Evolutionary conservation across 805 yeast species (phyloP).

Genomic region (Pichia paraexigua): DNA sequence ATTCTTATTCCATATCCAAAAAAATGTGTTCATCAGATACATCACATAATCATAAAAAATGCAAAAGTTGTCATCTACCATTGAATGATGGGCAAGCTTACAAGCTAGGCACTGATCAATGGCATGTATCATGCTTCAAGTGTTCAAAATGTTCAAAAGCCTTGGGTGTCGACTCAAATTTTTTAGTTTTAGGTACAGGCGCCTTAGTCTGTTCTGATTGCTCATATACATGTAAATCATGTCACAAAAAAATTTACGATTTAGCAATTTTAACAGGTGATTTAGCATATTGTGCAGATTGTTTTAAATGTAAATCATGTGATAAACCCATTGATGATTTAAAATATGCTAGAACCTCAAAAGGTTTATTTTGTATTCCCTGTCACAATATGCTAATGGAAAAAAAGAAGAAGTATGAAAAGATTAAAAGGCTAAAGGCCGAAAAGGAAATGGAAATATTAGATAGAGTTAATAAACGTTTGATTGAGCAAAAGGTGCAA

Average conservation of each 20-base stretch:
- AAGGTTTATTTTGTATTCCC: constrained; percentile 85
- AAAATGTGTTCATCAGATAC: constrained; percentile 7
- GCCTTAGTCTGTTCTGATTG: constrained; percentile 84
- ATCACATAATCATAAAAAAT: constrained; percentile 15
- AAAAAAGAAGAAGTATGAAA: constrained; percentile 59
- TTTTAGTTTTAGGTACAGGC: constrained; percentile 89
- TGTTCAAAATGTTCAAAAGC: constrained; percentile 78
- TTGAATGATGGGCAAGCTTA: constrained; percentile 91
- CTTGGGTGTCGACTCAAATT: constrained; percentile 81
- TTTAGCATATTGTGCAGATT: constrained; percentile 84
- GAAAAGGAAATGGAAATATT: constrained; percentile 4
- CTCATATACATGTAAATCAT: constrained; percentile 81
- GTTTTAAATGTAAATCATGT: constrained; percentile 88
- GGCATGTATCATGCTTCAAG: constrained; percentile 91
- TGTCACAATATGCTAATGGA: constrained; percentile 83
- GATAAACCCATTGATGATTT: constrained; percentile 78
- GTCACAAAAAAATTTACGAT: constrained; percentile 83
- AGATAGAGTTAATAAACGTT: not conserved
- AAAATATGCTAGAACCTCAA: constrained; percentile 86
- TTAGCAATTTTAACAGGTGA: constrained; percentile 92
- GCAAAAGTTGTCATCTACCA: constrained; percentile 37
- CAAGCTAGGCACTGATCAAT: constrained; percentile 86
- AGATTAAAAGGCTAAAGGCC: constrained; percentile 29
- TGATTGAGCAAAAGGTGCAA: not conserved
- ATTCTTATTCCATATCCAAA: not conserved